Evolutionary conservation across 75 land plant species (phyloP).

Genomic region (Isoetes taiwanensis): DNA sequence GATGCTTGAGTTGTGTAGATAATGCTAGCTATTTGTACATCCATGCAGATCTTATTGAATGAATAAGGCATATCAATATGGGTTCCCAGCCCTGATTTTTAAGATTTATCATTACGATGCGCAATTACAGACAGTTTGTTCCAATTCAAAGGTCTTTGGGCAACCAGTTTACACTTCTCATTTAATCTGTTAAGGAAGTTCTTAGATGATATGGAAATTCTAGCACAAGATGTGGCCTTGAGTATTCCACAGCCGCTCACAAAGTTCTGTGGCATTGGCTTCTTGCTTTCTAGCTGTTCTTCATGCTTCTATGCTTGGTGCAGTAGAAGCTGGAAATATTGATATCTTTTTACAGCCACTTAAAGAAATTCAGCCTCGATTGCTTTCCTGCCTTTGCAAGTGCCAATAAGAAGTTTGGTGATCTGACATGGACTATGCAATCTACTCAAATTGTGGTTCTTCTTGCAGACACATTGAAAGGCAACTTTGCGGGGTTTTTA

Average conservation of each 20-base stretch:
- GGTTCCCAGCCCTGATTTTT: too few relatives aligned
- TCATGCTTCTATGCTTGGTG: conserved; percentile 53
- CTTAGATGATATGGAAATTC: conserved; percentile 78
- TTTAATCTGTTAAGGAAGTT: conserved; percentile 58
- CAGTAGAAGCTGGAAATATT: neutral
- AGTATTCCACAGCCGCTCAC: conserved; percentile 40
- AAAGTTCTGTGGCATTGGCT: conserved; percentile 51
- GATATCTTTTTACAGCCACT: conserved; percentile 25
- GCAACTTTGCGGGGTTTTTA: conserved; percentile 63
- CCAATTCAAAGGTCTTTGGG: conserved; percentile 82
- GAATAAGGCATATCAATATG: too few relatives aligned
- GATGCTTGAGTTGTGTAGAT: too few relatives aligned
- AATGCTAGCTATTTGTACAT: too few relatives aligned
- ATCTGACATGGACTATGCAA: conserved; percentile 55
- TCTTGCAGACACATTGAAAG: conserved; percentile 59
- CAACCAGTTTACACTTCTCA: conserved; percentile 53
- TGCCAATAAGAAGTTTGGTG: conserved; percentile 50
- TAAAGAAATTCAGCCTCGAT: conserved; percentile 45
- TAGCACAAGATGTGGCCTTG: conserved; percentile 47
- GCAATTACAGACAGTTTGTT: conserved; percentile 66
- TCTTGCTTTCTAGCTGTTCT: conserved; percentile 82
- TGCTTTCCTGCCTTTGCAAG: conserved; percentile 52
- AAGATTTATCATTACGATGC: too few relatives aligned
- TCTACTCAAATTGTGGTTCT: conserved; percentile 60
- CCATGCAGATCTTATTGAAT: too few relatives aligned